phyloP scores from a whole-genome alignment of 192 early-diverging fungal species.

The Anaeromyces robustus region DNA sequence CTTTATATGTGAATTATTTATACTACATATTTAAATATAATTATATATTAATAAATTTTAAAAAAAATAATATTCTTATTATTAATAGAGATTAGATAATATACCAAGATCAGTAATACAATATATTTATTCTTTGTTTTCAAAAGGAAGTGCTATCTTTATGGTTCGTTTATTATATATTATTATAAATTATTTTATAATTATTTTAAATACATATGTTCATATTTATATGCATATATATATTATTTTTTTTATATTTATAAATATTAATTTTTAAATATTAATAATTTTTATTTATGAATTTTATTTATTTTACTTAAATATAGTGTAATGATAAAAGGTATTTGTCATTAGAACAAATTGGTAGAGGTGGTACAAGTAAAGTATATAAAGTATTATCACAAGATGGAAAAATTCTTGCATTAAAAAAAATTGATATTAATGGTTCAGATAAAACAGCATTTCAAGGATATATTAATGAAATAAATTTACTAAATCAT shows the following conservation, averaged over 20 bases:
- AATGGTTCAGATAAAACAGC: constrained; percentile 38
- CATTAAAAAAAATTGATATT: constrained; percentile 72
- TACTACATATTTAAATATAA: too few relatives aligned
- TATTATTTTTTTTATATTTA: too few relatives aligned
- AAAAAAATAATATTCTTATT: too few relatives aligned
- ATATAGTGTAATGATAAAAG: neutral
- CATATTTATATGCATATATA: too few relatives aligned
- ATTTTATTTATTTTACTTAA: too few relatives aligned
- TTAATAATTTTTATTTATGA: too few relatives aligned
- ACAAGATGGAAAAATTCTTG: constrained; percentile 41
- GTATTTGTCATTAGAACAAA: constrained; percentile 12
- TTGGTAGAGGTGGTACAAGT: constrained; percentile 74
- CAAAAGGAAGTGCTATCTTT: neutral
- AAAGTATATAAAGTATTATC: constrained; percentile 81
- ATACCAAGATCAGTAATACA: neutral
- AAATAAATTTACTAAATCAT: constrained; percentile 53
- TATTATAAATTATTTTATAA: too few relatives aligned
- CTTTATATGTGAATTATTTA: too few relatives aligned
- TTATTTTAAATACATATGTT: too few relatives aligned
- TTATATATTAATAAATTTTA: too few relatives aligned
- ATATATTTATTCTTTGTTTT: neutral
- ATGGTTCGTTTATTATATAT: neutral
- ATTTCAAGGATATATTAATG: constrained; percentile 64
- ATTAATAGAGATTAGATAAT: neutral
- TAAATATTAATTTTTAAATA: too few relatives aligned